A percentile compares a stretch with the other conserved stretches of the same genome.
phyloP scores from a whole-genome alignment of 257 asterid genomes.

The Sherardia arvensis region DNA sequence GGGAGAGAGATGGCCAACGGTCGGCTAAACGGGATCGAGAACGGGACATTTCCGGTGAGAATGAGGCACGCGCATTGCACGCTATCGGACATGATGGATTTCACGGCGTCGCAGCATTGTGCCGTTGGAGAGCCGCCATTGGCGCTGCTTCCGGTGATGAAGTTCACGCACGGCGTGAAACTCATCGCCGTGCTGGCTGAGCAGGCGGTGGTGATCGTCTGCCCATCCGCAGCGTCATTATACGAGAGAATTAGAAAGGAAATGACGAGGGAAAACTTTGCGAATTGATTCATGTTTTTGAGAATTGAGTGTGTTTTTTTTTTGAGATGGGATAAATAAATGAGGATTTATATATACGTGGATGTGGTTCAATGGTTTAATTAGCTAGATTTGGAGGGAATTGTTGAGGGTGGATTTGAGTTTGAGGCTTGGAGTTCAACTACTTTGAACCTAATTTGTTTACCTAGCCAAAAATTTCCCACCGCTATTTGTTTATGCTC shows the following conservation, averaged over 20 bases:
- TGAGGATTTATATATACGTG: conserved; percentile 17
- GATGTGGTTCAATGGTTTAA: conserved; percentile 3
- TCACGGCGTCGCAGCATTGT: conserved; percentile 53
- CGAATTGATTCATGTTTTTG: not conserved
- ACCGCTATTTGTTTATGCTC: not conserved
- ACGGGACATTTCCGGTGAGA: conserved; percentile 64
- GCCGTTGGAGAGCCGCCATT: conserved; percentile 33
- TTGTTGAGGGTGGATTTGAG: conserved; percentile 31
- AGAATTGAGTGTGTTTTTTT: too few species aligned
- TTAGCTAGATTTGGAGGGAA: conserved; percentile 15
- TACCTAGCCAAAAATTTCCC: not conserved
- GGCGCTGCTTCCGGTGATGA: conserved; percentile 54
- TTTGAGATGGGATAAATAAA: not conserved
- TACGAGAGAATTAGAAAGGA: conserved; percentile 11
- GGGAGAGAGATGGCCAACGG: conserved; percentile 50
- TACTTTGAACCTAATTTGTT: conserved; percentile 25
- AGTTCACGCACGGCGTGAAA: conserved; percentile 59
- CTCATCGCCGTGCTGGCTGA: conserved; percentile 35
- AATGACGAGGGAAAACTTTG: conserved; percentile 10
- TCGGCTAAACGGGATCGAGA: conserved; percentile 48
- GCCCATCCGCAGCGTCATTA: conserved; percentile 26
- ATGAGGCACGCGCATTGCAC: conserved; percentile 61
- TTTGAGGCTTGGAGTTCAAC: conserved; percentile 52
- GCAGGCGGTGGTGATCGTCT: conserved; percentile 45
- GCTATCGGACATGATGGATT: conserved; percentile 34